Conservation (phyloP, 768 basidiomycete species). For the Phaeolepiota aurea region DNA sequence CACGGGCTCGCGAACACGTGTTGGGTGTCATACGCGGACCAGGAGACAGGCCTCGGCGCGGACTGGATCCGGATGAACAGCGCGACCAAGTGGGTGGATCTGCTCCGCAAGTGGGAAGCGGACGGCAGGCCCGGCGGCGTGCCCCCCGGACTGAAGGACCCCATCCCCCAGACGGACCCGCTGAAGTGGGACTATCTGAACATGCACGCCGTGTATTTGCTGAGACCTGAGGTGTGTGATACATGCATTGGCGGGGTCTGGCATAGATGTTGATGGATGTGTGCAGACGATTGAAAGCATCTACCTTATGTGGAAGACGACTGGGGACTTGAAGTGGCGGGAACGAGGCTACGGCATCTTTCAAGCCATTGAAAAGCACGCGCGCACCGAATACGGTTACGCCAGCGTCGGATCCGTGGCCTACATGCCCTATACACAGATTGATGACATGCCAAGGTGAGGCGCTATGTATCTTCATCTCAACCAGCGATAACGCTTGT, state of each 20-base stretch:
- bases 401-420: conserved; percentile 44
- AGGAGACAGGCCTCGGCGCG: conserved; percentile 53
- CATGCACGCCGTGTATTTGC: conserved; percentile 23
- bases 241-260: too few species aligned
- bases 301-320: conserved; percentile 45
- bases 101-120: conserved; percentile 33
- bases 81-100: conserved; percentile 26
- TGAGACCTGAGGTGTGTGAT: conserved; percentile 46
- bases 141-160: conserved; percentile 14
- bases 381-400: conserved; percentile 51
- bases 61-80: conserved; percentile 36
- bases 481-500: background rate
- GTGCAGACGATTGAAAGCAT: conserved; percentile 43
- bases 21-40: conserved; percentile 57
- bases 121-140: conserved; percentile 18
- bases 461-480: conserved; percentile 9
- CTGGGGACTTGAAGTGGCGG: conserved; percentile 41
- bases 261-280: too few species aligned
- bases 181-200: conserved; percentile 29
- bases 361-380: conserved; percentile 47
- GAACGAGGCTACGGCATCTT: conserved; percentile 45
- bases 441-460: conserved; percentile 71
- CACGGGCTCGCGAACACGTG: conserved; percentile 55
- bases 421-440: conserved; percentile 17
- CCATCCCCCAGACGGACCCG: conserved; percentile 9